Conservation (phyloP, 441 rosid genomes). For the Codiaeum variegatum region DNA sequence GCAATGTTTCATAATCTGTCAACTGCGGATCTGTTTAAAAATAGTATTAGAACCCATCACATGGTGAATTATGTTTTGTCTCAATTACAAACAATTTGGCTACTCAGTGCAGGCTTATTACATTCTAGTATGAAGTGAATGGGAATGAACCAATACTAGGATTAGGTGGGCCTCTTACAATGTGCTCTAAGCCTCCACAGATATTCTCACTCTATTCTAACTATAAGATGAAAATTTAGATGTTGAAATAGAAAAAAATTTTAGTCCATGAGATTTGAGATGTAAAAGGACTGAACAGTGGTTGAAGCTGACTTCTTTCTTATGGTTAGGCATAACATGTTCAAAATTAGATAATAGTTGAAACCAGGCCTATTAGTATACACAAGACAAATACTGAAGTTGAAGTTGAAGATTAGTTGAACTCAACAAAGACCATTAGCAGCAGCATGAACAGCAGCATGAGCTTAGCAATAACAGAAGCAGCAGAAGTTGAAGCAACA, state of each 20-base stretch:
- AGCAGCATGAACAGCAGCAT: too few relatives aligned
- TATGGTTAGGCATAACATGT: too few relatives aligned
- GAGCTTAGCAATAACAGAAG: too few relatives aligned
- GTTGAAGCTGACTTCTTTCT: neutral
- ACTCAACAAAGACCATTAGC: too few relatives aligned
- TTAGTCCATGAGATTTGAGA: neutral
- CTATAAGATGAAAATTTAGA: neutral
- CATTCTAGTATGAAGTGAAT: conserved; percentile 1
- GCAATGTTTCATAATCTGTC: conserved; percentile 94
- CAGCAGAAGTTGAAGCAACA: too few relatives aligned
- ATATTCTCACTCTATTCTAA: neutral
- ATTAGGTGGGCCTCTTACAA: neutral
- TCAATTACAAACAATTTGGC: conserved; percentile 8
- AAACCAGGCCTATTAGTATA: neutral
- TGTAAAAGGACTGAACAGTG: neutral
- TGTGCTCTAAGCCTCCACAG: neutral
- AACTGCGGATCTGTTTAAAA: conserved; percentile 80
- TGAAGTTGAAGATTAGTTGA: too few relatives aligned
- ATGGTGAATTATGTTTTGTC: conserved; percentile 8
- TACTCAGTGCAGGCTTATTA: conserved; percentile 1
- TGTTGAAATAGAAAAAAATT: neutral
- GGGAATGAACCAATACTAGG: neutral
- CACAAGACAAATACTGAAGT: too few relatives aligned
- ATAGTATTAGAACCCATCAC: conserved; percentile 6
- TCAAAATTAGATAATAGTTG: neutral